These are phyloP conservation scores for Entonaema liquescens DNA, from an alignment of 495 filamentous ascomycete species.

Conservation along the genomic window DNA sequence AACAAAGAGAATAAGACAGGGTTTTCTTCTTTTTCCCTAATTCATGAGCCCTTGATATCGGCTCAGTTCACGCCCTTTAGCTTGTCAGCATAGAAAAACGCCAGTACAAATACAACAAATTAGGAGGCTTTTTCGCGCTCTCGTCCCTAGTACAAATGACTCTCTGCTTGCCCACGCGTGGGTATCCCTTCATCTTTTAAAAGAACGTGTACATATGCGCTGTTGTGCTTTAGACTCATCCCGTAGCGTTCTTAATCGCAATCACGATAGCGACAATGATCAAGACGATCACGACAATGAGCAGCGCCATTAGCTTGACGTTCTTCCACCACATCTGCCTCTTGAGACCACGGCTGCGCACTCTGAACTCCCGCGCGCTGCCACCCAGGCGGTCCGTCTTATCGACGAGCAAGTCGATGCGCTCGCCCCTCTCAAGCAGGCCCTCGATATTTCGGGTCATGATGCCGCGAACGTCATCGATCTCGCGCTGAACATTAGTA, in stretches of 20 bases:
- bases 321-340: conserved; percentile 99
- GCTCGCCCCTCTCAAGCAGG: conserved; percentile 90
- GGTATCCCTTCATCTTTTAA: background rate
- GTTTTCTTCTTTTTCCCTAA: background rate
- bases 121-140: conserved; percentile 6
- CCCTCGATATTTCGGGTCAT: conserved; percentile 99
- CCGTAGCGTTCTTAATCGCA: conserved; percentile 49
- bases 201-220: background rate
- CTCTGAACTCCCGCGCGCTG: conserved; percentile 85
- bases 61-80: background rate
- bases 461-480: conserved; percentile 91
- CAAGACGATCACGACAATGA: conserved; percentile 83
- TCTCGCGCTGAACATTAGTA: conserved; percentile 81
- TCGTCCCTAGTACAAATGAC: background rate
- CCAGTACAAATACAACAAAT: conserved; percentile 23
- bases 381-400: conserved; percentile 94
- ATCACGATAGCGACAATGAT: conserved; percentile 67
- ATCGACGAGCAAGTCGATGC: conserved; percentile 94
- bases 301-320: conserved; percentile 86
- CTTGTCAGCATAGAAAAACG: conserved; percentile 15
- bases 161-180: background rate
- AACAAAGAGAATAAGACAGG: conserved; percentile 29
- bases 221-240: conserved; percentile 12
- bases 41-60: conserved; percentile 12
- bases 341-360: conserved; percentile 84